A percentile compares a stretch with the other conserved stretches of the same genome.
Conservation (phyloP, 1,284 basidiomycete species). For the Moesziomyces parantarcticus region DNA sequence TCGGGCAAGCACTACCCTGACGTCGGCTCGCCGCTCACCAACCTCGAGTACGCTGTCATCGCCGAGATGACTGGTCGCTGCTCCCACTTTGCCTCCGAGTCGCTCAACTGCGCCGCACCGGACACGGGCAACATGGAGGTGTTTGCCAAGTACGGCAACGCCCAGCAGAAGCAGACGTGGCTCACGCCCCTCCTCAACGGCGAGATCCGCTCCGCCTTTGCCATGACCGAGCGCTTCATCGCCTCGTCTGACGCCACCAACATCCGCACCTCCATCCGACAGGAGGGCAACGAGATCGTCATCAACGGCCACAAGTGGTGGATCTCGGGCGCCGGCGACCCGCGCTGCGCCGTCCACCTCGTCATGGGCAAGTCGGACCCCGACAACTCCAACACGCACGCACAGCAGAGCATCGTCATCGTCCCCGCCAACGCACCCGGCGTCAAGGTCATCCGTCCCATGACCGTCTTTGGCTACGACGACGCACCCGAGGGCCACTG, state of each 20-base stretch:
- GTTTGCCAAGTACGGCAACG: conserved; percentile 88
- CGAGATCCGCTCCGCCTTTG: conserved; percentile 81
- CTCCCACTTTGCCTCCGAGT: conserved; percentile 83
- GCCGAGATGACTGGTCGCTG: conserved; percentile 90
- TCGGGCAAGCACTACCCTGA: conserved; percentile 89
- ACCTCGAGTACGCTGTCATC: conserved; percentile 97
- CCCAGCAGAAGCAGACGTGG: conserved; percentile 91
- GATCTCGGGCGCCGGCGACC: conserved; percentile 97
- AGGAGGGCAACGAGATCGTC: conserved; percentile 87
- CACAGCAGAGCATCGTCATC: conserved; percentile 91
- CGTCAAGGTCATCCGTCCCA: conserved; percentile 87
- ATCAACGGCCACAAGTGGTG: conserved; percentile 99
- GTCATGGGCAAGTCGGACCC: conserved; percentile 92
- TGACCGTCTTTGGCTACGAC: conserved; percentile 76
- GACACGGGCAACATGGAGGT: conserved; percentile 91
- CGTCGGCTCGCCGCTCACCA: conserved; percentile 83
- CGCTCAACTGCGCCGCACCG: conserved; percentile 90
- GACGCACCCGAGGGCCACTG: conserved; percentile 79
- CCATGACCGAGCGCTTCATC: conserved; percentile 69
- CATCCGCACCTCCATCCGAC: conserved; percentile 86
- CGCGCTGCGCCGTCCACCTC: conserved; percentile 86
- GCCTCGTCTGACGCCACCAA: conserved; percentile 96
- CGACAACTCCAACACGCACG: conserved; percentile 77
- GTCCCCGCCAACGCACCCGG: conserved; percentile 88
- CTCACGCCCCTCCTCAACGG: conserved; percentile 87